phyloP scores from a whole-genome alignment of 805 yeast species.

The Nakazawaea ishiwadae region DNA sequence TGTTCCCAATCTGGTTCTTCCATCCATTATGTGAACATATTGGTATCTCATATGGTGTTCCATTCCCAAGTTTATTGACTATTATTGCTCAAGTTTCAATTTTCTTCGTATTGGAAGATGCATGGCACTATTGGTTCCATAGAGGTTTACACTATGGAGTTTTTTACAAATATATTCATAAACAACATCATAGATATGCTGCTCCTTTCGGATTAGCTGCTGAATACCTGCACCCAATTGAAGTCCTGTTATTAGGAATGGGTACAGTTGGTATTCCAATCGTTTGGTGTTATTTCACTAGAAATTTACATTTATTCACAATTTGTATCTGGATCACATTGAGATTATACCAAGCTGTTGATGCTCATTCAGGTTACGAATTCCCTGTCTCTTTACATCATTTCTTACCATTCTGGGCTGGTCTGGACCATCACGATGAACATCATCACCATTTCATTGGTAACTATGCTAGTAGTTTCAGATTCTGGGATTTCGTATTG shows the following conservation, averaged over 20 bases:
- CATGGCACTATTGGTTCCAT: conserved; percentile 97
- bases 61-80: conserved; percentile 68
- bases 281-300: conserved; percentile 70
- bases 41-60: conserved; percentile 75
- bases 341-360: conserved; percentile 94
- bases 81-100: conserved; percentile 64
- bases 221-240: conserved; percentile 96
- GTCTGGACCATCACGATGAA: conserved; percentile 97
- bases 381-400: conserved; percentile 96
- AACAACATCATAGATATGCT: conserved; percentile 96
- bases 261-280: conserved; percentile 98
- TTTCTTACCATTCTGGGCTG: conserved; percentile 95
- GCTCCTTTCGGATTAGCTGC: conserved; percentile 98
- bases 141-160: conserved; percentile 83
- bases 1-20: conserved; percentile 95
- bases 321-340: conserved; percentile 81
- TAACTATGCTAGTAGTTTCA: conserved; percentile 89
- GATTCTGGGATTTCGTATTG: conserved; percentile 90
- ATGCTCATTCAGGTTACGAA: conserved; percentile 96
- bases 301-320: conserved; percentile 83
- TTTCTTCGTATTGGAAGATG: conserved; percentile 84
- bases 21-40: conserved; percentile 84
- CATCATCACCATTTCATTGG: conserved; percentile 97
- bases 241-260: conserved; percentile 83
- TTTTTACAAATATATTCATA: conserved; percentile 90